Base-by-base conservation (phyloP, 2,329 filamentous ascomycete genomes). In the Camptophora hylomeconis region DNA sequence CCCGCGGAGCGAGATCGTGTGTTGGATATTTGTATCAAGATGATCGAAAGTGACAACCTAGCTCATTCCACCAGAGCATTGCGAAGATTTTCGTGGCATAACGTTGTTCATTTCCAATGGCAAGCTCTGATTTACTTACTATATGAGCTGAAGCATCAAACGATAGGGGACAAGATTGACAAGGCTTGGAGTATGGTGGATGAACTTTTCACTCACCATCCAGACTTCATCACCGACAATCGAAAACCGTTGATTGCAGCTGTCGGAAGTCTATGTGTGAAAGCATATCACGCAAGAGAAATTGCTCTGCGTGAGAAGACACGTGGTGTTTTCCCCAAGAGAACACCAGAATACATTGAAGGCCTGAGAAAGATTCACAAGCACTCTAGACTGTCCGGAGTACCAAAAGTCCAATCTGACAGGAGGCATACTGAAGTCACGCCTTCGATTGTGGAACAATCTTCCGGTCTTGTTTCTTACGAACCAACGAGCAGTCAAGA, bases 161-260 rank as follows among this genome's bases (percentile, higher is more conserved):
- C 53, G 8, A 43, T 49, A 5, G 37, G 32, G 5, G 24, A 31
- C 5, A 48, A 52, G n/a, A 45, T 45, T 6, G 37, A 41, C 7
- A 50, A 53, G 24, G 51, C 50, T 6, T 56, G 53, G 44, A 30
- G 38, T 13, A 45, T 54, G 6, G 47, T 58, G 18, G 48, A 47
- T 15, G 46, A 30, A 4, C 41, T 50, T 3, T 57, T 56, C 33
- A 42, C 48, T 17, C 53, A 52, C 28, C 51, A 46, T 20, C 38
- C 35, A 21, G 41, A 40, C 3, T 37, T 50, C 35, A 13, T 47
- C 7, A 30, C 35, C 4, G 36, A 46, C 31, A 45, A 30, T 17
- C 45, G 42, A 20, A 45, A 44, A 28, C 45, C 46, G 1, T 48
- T 51, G 6, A 37, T 42, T 25, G 38, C 46, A n/a, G 50, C 49